Percentiles rank a stretch among this genome's conserved stretches.
phyloP scores from a whole-genome alignment of 2,329 filamentous ascomycete genomes.

The Microdochium bolleyi region DNA sequence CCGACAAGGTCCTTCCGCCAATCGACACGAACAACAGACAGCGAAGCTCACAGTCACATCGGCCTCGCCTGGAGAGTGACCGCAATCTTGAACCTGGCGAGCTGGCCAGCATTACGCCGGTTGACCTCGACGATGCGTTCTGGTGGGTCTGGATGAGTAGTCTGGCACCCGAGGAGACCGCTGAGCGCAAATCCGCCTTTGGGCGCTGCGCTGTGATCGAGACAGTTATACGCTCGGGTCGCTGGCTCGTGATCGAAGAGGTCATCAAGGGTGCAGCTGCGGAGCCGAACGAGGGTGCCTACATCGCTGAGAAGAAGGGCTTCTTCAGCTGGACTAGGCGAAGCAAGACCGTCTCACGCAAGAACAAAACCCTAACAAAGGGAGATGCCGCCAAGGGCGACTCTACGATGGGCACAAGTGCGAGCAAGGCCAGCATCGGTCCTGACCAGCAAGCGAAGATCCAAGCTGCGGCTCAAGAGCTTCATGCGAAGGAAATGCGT shows the following conservation, averaged over 20 bases:
- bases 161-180: conserved; percentile 81
- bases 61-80: conserved; percentile 61
- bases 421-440: conserved; percentile 77
- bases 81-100: conserved; percentile 77
- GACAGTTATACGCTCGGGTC: conserved; percentile 70
- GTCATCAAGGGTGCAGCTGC: conserved; percentile 88
- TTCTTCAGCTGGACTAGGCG: conserved; percentile 82
- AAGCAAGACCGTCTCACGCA: conserved; percentile 53
- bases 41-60: conserved; percentile 80
- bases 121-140: conserved; percentile 90
- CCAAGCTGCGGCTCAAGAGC: conserved; percentile 77
- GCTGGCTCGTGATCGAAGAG: conserved; percentile 94
- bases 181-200: conserved; percentile 82
- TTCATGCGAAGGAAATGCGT: conserved; percentile 63
- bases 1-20: conserved; percentile 83
- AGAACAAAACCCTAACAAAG: conserved; percentile 56
- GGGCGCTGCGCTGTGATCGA: conserved; percentile 89
- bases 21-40: conserved; percentile 66
- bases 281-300: conserved; percentile 75
- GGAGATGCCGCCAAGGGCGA: conserved; percentile 30
- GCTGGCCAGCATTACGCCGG: conserved; percentile 79
- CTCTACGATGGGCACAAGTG: conserved; percentile 23
- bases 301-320: conserved; percentile 92
- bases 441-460: conserved; percentile 91
- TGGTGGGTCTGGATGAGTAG: conserved; percentile 99